Conservation (phyloP, 2,329 filamentous ascomycete genomes). For the Clonostachys byssicola region DNA sequence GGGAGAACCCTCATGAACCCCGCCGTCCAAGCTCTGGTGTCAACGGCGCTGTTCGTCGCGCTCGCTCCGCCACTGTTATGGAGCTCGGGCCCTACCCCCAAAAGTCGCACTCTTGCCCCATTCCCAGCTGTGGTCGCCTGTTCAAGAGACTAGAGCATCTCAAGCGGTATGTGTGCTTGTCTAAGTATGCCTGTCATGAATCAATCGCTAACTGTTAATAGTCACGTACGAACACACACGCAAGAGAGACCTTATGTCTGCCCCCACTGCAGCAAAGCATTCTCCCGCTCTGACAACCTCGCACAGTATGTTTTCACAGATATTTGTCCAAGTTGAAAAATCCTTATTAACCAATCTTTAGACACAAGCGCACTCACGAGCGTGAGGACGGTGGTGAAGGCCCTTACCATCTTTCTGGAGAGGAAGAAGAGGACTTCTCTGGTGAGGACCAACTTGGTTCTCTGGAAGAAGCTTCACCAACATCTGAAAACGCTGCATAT, state of each 20-base stretch:
- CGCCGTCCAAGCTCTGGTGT: constrained; percentile 66
- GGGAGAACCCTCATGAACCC: constrained; percentile 33
- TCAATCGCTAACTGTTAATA: constrained; percentile 40
- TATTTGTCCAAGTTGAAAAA: neutral
- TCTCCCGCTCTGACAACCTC: constrained; percentile 97
- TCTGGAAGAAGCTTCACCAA: constrained; percentile 74
- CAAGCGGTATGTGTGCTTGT: constrained; percentile 74
- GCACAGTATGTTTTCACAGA: constrained; percentile 68
- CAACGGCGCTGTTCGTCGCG: constrained; percentile 78
- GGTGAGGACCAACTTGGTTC: constrained; percentile 82
- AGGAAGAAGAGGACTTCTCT: constrained; percentile 78
- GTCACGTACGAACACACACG: constrained; percentile 98
- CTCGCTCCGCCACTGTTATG: constrained; percentile 92
- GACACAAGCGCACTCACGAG: constrained; percentile 77
- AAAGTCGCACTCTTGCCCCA: constrained; percentile 99
- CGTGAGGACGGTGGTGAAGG: constrained; percentile 58
- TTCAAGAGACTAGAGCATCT: constrained; percentile 99
- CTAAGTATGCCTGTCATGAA: constrained; percentile 3
- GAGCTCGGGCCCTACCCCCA: constrained; percentile 94
- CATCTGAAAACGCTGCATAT: constrained; percentile 60
- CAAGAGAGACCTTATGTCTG: constrained; percentile 98
- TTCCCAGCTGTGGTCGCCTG: constrained; percentile 91
- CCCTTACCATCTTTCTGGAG: constrained; percentile 64
- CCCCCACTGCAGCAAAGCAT: constrained; percentile 97
- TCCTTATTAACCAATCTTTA: constrained; percentile 26